These are phyloP conservation scores for Parastagonospora avenae DNA, from an alignment of 2,329 filamentous ascomycete genomes.

Conservation along the genomic window DNA sequence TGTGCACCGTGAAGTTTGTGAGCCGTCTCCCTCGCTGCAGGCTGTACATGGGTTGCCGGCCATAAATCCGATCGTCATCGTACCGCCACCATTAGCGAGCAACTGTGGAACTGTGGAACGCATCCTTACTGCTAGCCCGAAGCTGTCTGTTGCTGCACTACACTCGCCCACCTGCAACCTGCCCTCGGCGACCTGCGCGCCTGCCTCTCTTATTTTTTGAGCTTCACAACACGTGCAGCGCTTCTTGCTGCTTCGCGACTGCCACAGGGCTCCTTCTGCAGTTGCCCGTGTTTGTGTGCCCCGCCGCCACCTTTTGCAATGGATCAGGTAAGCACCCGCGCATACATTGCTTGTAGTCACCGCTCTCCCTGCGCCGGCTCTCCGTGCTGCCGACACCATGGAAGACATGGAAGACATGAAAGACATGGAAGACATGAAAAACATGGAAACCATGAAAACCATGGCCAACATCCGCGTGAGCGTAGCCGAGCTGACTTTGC, in stretches of 20 bases:
- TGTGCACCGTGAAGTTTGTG: constrained; percentile 7
- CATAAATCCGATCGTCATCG: constrained; percentile 23
- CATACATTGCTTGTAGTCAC: constrained; percentile 4
- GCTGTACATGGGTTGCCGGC: constrained; percentile 4
- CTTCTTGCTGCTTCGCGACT: too few species aligned
- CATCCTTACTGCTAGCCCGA: constrained; percentile 16
- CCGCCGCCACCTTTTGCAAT: constrained; percentile 30
- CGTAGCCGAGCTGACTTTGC: constrained; percentile 9
- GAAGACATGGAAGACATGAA: not conserved
- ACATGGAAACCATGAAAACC: constrained; percentile 4
- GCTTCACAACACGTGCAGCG: not conserved
- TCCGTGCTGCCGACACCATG: not conserved
- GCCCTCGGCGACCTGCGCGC: constrained; percentile 27
- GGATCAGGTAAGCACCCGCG: constrained; percentile 46
- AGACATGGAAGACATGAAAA: not conserved
- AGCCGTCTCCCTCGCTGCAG: constrained; percentile 6
- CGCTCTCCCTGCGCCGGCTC: not conserved
- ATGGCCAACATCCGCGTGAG: constrained; percentile 10
- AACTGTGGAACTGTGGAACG: not conserved
- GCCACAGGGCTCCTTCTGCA: constrained; percentile 2
- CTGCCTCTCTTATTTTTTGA: constrained; percentile 2
- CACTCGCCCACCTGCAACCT: constrained; percentile 20
- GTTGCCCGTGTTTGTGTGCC: constrained; percentile 11
- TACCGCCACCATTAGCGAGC: constrained; percentile 45
- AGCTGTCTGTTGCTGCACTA: constrained; percentile 9